phyloP scores from a whole-genome alignment of 176 grass and related monocot species.

The Typha latifolia region DNA sequence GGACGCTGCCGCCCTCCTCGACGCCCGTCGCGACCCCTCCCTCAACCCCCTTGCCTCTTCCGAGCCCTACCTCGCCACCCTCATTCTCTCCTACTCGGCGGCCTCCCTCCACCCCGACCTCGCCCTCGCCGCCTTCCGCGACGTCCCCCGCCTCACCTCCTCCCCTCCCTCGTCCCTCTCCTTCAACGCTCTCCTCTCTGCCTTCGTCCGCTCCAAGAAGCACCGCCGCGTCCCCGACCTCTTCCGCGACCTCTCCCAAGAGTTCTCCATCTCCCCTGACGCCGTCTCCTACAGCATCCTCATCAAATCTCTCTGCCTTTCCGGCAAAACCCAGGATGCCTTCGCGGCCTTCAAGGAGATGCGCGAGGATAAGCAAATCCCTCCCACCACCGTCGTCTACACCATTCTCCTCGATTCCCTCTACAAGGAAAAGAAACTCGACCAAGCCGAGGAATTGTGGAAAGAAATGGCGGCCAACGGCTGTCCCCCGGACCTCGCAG shows the following conservation, averaged over 20 bases:
- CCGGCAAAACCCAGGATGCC: conserved; percentile 29
- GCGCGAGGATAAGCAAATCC: conserved; percentile 33
- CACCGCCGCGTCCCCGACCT: conserved; percentile 31
- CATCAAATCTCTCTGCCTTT: conserved; percentile 42
- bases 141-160: conserved; percentile 17
- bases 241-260: conserved; percentile 45
- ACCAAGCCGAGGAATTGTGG: conserved; percentile 55
- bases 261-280: conserved; percentile 52
- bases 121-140: conserved; percentile 41
- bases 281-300: conserved; percentile 51
- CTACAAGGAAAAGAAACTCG: conserved; percentile 35
- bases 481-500: conserved; percentile 27
- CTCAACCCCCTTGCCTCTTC: conserved; percentile 21
- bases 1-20: conserved; percentile 41
- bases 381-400: conserved; percentile 43
- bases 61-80: conserved; percentile 48
- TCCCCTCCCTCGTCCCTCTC: conserved; percentile 29
- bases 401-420: conserved; percentile 50
- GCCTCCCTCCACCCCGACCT: conserved; percentile 40
- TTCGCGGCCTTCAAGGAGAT: conserved; percentile 40
- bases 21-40: conserved; percentile 21
- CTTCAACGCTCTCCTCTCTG: conserved; percentile 66
- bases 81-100: conserved; percentile 50
- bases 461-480: conserved; percentile 54
- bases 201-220: conserved; percentile 39